Evolutionary conservation across 2,329 filamentous ascomycete species (phyloP).

Genomic region (Trichoderma semiorbis): DNA sequence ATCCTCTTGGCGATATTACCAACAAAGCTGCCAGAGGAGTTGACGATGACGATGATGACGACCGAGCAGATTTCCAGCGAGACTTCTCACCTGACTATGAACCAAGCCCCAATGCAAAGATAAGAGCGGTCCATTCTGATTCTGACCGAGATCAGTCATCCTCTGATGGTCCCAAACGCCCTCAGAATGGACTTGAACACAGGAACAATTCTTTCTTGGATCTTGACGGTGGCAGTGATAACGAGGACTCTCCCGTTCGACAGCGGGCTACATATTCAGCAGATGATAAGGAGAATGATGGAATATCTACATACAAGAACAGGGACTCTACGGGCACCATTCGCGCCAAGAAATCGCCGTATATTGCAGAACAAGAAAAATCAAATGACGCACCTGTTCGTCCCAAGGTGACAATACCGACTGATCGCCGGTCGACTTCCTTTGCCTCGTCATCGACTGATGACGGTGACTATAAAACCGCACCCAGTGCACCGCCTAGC

Average conservation of each 20-base stretch:
- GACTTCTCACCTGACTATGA: slow-evolving; percentile 76
- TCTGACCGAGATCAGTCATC: slow-evolving; percentile 30
- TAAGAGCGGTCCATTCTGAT: slow-evolving; percentile 57
- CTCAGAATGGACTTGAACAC: slow-evolving; percentile 25
- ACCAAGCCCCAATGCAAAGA: slow-evolving; percentile 67
- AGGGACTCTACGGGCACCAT: slow-evolving; percentile 29
- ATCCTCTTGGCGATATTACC: slow-evolving; percentile 27
- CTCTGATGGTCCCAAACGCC: slow-evolving; percentile 29
- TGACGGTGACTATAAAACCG: slow-evolving; percentile 40
- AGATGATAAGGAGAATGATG: slow-evolving; percentile 18
- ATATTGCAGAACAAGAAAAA: slow-evolving; percentile 27
- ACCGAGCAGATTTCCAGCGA: slow-evolving; percentile 41
- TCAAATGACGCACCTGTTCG: slow-evolving; percentile 31
- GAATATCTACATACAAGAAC: slow-evolving; percentile 7
- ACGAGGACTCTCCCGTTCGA: slow-evolving; percentile 35
- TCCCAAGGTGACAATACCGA: slow-evolving; percentile 42
- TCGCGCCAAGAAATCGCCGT: slow-evolving; percentile 26
- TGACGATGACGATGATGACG: slow-evolving; percentile 26
- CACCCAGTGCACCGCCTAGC: slow-evolving; percentile 42
- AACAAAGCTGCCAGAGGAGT: slow-evolving; percentile 19
- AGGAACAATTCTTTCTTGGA: slow-evolving; percentile 50
- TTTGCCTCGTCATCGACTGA: slow-evolving; percentile 35
- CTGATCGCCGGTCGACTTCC: slow-evolving; percentile 36
- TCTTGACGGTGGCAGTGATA: slow-evolving; percentile 47
- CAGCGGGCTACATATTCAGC: slow-evolving; percentile 19